These are phyloP conservation scores for Aspergillus neotritici DNA, from an alignment of 2,329 filamentous ascomycete genomes.

Conservation along the genomic window DNA sequence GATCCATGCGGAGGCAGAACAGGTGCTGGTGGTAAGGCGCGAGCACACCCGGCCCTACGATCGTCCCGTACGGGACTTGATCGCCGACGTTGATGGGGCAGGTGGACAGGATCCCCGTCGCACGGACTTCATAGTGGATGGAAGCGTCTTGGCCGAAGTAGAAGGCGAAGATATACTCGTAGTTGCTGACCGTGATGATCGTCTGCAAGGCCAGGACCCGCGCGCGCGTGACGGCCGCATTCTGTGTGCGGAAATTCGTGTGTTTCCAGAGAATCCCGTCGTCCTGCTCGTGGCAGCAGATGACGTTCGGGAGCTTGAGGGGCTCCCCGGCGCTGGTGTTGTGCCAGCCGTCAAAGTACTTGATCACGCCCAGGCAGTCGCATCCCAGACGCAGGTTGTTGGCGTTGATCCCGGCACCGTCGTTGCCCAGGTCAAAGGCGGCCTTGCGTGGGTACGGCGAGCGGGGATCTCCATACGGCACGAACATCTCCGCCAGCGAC, in stretches of 20 bases:
- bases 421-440: conserved; percentile 43
- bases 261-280: conserved; percentile 39
- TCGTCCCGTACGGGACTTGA: conserved; percentile 34
- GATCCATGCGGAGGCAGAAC: conserved; percentile 41
- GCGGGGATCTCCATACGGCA: conserved; percentile 41
- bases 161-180: conserved; percentile 43
- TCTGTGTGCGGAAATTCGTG: conserved; percentile 35
- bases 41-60: conserved; percentile 39
- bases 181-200: conserved; percentile 40
- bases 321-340: conserved; percentile 30
- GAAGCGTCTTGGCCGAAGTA: conserved; percentile 38
- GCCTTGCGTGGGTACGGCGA: conserved; percentile 38
- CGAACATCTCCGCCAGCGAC: conserved; percentile 42
- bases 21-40: conserved; percentile 43
- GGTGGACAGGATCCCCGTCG: conserved; percentile 44
- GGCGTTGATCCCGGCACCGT: conserved; percentile 39
- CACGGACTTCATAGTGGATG: conserved; percentile 39
- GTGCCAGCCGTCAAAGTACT: conserved; percentile 40
- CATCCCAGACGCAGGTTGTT: conserved; percentile 41
- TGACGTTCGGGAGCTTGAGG: conserved; percentile 35
- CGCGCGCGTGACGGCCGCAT: conserved; percentile 29
- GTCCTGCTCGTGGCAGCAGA: conserved; percentile 40
- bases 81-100: conserved; percentile 27
- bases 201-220: conserved; percentile 36
- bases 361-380: conserved; percentile 36